Percentiles rank a stretch among this genome's conserved stretches.
phyloP scores from a whole-genome alignment of 1,139 yeast genomes.

The Scheffersomyces segobiensis region DNA sequence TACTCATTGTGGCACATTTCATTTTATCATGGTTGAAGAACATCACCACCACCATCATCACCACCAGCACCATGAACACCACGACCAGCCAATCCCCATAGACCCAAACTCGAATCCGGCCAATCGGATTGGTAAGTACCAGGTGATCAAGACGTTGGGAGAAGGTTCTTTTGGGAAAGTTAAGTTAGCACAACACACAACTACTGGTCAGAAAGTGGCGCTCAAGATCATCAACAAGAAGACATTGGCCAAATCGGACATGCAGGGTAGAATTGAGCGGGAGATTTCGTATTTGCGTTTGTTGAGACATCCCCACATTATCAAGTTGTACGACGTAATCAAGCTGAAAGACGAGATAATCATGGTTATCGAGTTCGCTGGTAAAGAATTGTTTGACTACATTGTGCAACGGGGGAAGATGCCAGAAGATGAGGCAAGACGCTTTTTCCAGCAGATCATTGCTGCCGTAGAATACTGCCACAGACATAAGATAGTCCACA shows the following conservation, averaged over 20 bases:
- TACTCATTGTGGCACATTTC: not conserved
- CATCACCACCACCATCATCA: constrained; percentile 17
- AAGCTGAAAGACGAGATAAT: constrained; percentile 94
- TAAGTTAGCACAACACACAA: constrained; percentile 88
- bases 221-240: constrained; percentile 91
- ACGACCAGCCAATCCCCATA: constrained; percentile 12
- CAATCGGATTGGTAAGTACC: constrained; percentile 84
- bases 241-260: constrained; percentile 91
- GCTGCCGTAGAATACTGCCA: constrained; percentile 99
- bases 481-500: constrained; percentile 94
- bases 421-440: constrained; percentile 91
- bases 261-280: constrained; percentile 96
- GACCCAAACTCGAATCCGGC: constrained; percentile 38
- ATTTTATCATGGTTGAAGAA: constrained; percentile 6
- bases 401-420: constrained; percentile 94
- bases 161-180: constrained; percentile 99
- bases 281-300: constrained; percentile 89
- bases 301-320: constrained; percentile 94
- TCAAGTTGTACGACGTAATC: constrained; percentile 93
- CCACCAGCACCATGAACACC: constrained; percentile 8
- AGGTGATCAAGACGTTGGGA: constrained; percentile 89
- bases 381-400: constrained; percentile 92
- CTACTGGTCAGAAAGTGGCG: constrained; percentile 93
- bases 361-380: constrained; percentile 97
- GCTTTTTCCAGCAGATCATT: constrained; percentile 95